These are phyloP conservation scores for Vicia sativa DNA, from an alignment of 306 rosid species.

Conservation along the genomic window DNA sequence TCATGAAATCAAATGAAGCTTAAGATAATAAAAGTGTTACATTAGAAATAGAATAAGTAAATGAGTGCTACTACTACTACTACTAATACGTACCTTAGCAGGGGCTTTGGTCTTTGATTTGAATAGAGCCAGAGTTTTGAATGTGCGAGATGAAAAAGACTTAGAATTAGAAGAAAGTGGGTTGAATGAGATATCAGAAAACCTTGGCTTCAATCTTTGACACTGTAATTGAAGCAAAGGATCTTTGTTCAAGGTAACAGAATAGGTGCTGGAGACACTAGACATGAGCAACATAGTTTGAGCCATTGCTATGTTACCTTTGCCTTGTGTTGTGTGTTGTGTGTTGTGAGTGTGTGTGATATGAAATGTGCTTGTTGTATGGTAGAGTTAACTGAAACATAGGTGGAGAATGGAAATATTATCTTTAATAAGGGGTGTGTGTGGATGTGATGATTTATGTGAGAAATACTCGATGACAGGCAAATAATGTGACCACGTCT, in stretches of 20 bases:
- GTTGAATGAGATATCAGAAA: constrained; percentile 49
- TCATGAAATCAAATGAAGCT: constrained; percentile 5
- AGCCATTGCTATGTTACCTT: constrained; percentile 56
- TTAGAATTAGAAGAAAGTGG: constrained; percentile 47
- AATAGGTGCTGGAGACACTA: constrained; percentile 60
- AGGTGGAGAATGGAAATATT: constrained; percentile 24
- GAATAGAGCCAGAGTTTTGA: constrained; percentile 65
- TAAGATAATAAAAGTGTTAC: not conserved
- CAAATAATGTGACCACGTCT: constrained; percentile 76
- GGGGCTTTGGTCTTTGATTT: constrained; percentile 86
- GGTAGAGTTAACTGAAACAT: constrained; percentile 21
- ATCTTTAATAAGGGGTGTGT: constrained; percentile 39
- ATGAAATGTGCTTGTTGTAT: not conserved
- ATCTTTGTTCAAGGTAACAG: constrained; percentile 57
- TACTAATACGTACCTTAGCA: constrained; percentile 53
- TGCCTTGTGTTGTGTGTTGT: not conserved
- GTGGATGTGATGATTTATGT: constrained; percentile 61
- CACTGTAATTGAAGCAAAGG: constrained; percentile 56
- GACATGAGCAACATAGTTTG: constrained; percentile 86
- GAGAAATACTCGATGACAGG: constrained; percentile 47
- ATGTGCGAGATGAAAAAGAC: constrained; percentile 42
- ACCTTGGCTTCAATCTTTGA: constrained; percentile 65
- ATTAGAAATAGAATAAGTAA: not conserved
- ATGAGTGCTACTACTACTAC: not conserved
- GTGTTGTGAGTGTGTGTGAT: not conserved